Evolutionary conservation across 2,329 filamentous ascomycete species (phyloP).

Genomic region (Cytospora paraplurivora): DNA sequence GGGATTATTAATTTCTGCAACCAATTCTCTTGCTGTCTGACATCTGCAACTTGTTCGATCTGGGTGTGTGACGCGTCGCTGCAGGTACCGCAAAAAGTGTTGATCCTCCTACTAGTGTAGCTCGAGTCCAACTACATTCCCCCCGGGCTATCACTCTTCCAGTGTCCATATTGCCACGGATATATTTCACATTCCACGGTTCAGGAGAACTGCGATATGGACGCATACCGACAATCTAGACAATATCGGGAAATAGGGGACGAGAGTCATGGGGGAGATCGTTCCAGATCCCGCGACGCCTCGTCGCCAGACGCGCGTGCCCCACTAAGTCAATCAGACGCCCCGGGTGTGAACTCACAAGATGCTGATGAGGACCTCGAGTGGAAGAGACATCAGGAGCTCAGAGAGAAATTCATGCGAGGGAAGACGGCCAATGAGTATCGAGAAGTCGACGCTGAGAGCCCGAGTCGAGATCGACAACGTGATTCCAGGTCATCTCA

Average conservation of each 20-base stretch:
- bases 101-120: slow-evolving; percentile 12
- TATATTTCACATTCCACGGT: slow-evolving; percentile 11
- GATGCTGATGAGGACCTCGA: slow-evolving; percentile 25
- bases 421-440: slow-evolving; percentile 28
- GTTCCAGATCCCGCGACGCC: slow-evolving; percentile 29
- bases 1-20: slow-evolving; percentile 13
- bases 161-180: slow-evolving; percentile 10
- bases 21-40: slow-evolving; percentile 2
- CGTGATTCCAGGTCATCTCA: slow-evolving; percentile 23
- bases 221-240: slow-evolving; percentile 27
- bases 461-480: slow-evolving; percentile 19
- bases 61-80: slow-evolving; percentile 20
- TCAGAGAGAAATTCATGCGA: slow-evolving; percentile 26
- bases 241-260: slow-evolving; percentile 29
- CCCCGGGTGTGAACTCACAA: slow-evolving; percentile 6
- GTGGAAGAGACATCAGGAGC: slow-evolving; percentile 25
- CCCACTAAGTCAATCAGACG: slow-evolving; percentile 32
- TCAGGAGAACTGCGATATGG: slow-evolving; percentile 12
- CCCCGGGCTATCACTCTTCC: slow-evolving; percentile 4
- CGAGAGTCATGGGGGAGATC: slow-evolving; percentile 31
- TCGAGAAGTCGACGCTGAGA: slow-evolving; percentile 24
- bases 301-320: slow-evolving; percentile 36
- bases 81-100: slow-evolving; percentile 17
- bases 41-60: slow-evolving; percentile 16
- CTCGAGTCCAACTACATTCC: slow-evolving; percentile 7